Percentiles rank a stretch among this genome's conserved stretches.
Evolutionary conservation across 2,329 filamentous ascomycete genomes (phyloP).

Genomic region (Pyrenochaeta sp.): DNA sequence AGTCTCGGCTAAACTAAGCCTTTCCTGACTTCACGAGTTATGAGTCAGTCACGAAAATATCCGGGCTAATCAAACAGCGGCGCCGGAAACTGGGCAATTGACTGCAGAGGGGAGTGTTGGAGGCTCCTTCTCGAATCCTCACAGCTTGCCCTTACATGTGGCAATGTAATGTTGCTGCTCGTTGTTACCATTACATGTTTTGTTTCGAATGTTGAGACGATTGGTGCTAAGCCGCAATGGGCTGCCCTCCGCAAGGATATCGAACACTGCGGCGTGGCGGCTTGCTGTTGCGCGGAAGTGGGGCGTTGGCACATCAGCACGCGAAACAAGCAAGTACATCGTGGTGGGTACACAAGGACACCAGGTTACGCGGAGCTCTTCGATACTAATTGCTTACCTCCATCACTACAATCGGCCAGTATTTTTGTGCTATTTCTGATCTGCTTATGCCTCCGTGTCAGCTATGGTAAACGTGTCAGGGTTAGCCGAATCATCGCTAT

Average conservation of each 20-base stretch:
- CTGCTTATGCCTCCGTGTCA: neutral
- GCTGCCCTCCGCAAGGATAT: neutral
- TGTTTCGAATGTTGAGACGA: neutral
- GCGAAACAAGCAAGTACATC: neutral
- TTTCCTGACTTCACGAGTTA: neutral
- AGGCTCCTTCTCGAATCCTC: neutral
- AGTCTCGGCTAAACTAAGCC: neutral
- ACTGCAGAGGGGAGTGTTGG: neutral
- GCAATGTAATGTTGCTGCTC: neutral
- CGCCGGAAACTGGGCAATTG: neutral
- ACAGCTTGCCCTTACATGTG: neutral
- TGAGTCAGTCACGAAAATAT: neutral
- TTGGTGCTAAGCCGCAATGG: neutral
- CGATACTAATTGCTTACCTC: neutral
- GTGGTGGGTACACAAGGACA: neutral
- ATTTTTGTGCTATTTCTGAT: neutral
- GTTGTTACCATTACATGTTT: neutral
- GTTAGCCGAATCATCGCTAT: neutral
- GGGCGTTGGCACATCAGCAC: neutral
- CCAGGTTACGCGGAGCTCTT: neutral
- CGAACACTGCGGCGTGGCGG: neutral
- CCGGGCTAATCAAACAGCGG: neutral
- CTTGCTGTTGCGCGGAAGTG: neutral
- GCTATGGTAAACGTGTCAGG: neutral
- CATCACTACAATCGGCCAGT: neutral